These are phyloP conservation scores for Oryza brachyantha DNA, from an alignment of 176 grass and related monocot genomes.

Conservation along the genomic window DNA sequence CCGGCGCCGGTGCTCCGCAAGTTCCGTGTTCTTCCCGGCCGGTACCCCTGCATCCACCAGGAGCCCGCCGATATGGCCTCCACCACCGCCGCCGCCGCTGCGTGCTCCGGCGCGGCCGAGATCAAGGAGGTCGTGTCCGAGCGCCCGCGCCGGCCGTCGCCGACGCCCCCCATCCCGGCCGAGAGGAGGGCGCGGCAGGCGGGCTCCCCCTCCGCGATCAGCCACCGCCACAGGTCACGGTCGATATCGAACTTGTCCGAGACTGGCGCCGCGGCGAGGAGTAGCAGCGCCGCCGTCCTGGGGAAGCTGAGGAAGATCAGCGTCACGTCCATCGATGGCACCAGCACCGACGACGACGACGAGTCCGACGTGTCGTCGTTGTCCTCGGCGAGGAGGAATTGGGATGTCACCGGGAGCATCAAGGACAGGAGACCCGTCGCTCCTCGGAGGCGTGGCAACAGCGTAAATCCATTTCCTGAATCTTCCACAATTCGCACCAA, in stretches of 20 bases:
- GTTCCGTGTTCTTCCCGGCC: slow-evolving; percentile 58
- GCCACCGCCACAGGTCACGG: slow-evolving; percentile 29
- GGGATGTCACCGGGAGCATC: slow-evolving; percentile 54
- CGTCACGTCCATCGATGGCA: slow-evolving; percentile 40
- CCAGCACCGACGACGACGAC: slow-evolving; percentile 52
- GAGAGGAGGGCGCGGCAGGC: slow-evolving; percentile 33
- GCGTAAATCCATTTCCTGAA: slow-evolving; percentile 41
- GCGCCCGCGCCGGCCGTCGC: slow-evolving; percentile 19
- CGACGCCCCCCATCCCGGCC: slow-evolving; percentile 31
- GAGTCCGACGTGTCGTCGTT: slow-evolving; percentile 55
- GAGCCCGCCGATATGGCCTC: slow-evolving; percentile 42
- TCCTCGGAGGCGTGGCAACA: slow-evolving; percentile 42
- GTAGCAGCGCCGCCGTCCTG: slow-evolving; percentile 28
- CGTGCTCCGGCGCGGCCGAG: background rate
- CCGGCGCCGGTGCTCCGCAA: slow-evolving; percentile 62
- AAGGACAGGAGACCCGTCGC: slow-evolving; percentile 46
- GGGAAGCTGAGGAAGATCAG: slow-evolving; percentile 52
- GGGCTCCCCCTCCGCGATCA: slow-evolving; percentile 38
- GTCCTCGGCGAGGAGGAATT: slow-evolving; percentile 63
- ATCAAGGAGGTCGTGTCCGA: slow-evolving; percentile 64
- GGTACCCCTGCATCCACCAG: slow-evolving; percentile 50
- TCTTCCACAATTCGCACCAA: background rate
- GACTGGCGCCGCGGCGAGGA: slow-evolving; percentile 23
- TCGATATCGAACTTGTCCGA: slow-evolving; percentile 24
- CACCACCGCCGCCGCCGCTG: background rate